Evolutionary conservation across 441 rosid genomes (phyloP), one percentile per base, ranked within the genome.

Genomic region (Iberis amara): DNA sequence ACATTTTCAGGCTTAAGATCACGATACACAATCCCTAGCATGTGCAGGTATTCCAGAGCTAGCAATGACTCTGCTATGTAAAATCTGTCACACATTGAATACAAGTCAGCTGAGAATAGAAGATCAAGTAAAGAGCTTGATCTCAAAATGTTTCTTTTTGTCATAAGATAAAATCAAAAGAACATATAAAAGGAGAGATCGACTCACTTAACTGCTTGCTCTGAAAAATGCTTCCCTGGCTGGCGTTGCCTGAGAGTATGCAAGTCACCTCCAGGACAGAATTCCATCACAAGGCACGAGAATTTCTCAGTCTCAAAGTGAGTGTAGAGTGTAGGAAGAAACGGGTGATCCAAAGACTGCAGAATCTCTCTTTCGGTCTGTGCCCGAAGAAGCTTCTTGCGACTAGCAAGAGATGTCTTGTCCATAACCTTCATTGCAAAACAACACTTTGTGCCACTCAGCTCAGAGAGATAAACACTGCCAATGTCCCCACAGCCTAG

Each of bases 401-500:
- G 84, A 39, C 85, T 77, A 0, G 92, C 95, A 47, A 89, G 77
- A 64, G 95, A 86, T 15, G 84, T 31, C 35, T 31, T 31, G 35
- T 31, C 35, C 35, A 31, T 31, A 31, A 31, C 35, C 9, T 31
- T 31, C 94, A 86, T 89, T 0, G 97, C 97, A 68, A 89, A 89
- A 68, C 75, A 80, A 64, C 95, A 78, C 61, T 79, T 86, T 0
- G 91, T 89, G 68, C 97, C 97, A 46, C 81, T 82, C 73, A 89
- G 73, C 74, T 85, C 95, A 5, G 95, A 83, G 47, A 89, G 87
- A 67, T 88, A 82, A 37, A 88, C 96, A 62, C 96, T 89, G 42
- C 96, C 96, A 21, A 89, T 89, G 61, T 89, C 97, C 24, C 97
- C 95, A 10, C 94, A 89, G 13, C 97, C 97, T 62, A 89, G 78